Percentiles rank a stretch among this genome's conserved stretches.
Conservation (phyloP, 2,329 filamentous ascomycete genomes). For the Incumbomyces lentus region DNA sequence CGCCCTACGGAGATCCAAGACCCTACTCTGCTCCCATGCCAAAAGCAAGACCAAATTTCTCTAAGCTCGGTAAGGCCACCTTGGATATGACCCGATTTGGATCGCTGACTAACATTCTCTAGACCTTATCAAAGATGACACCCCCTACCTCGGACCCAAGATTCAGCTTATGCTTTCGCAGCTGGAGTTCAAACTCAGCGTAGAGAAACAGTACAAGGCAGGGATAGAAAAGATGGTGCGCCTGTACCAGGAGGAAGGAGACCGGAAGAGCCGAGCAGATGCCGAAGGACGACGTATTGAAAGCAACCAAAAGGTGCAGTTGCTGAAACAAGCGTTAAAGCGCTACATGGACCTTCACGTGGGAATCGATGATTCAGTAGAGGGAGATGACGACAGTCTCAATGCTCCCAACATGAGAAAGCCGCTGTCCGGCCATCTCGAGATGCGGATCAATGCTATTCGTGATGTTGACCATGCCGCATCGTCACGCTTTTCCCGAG, state of each 20-base stretch:
- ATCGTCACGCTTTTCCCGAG: conserved; percentile 69
- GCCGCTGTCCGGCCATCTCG: conserved; percentile 83
- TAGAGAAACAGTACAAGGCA: conserved; percentile 97
- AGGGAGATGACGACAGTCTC: conserved; percentile 84
- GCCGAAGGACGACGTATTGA: conserved; percentile 82
- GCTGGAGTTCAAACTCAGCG: conserved; percentile 95
- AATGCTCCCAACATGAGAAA: conserved; percentile 92
- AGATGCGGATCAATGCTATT: conserved; percentile 76
- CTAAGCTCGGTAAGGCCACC: conserved; percentile 68
- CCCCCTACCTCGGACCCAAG: conserved; percentile 83
- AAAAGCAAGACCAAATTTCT: conserved; percentile 78
- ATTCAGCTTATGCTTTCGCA: conserved; percentile 99
- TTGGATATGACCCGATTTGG: no score
- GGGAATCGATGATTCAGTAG: conserved; percentile 71
- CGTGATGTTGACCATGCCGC: conserved; percentile 91
- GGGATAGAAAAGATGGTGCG: conserved; percentile 99
- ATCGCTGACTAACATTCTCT: conserved; percentile 10
- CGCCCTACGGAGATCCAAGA: conserved; percentile 65
- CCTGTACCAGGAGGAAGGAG: conserved; percentile 92
- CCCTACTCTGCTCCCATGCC: conserved; percentile 54
- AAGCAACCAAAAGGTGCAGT: conserved; percentile 94
- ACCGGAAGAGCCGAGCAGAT: conserved; percentile 88
- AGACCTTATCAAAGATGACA: conserved; percentile 99
- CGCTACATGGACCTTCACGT: conserved; percentile 96
- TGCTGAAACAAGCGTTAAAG: conserved; percentile 90